Percentiles rank a stretch among this genome's conserved stretches.
Conservation (phyloP, 176 grass and related monocot species). For the Musa schizocarpa region DNA sequence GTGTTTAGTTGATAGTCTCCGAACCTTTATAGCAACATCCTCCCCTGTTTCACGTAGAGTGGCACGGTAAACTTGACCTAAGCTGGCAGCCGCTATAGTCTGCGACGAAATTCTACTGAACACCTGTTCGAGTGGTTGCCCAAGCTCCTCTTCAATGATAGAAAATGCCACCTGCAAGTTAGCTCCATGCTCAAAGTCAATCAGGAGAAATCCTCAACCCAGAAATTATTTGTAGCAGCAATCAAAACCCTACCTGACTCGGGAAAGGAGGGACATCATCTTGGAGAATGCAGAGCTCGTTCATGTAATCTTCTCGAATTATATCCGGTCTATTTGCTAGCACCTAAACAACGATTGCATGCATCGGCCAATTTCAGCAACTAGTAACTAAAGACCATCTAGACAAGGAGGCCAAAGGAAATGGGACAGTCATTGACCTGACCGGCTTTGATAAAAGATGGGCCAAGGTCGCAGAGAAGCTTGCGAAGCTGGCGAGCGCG, state of each 20-base stretch:
- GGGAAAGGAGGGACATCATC: conserved; percentile 91
- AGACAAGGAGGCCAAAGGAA: neutral
- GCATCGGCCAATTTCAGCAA: neutral
- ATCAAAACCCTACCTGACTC: conserved; percentile 51
- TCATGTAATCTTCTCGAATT: conserved; percentile 98
- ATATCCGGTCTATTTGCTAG: conserved; percentile 96
- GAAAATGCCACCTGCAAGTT: conserved; percentile 62
- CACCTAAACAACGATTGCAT: conserved; percentile 38
- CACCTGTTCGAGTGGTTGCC: conserved; percentile 62
- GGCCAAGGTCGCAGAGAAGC: conserved; percentile 86
- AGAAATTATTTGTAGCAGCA: neutral
- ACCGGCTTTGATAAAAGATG: conserved; percentile 98
- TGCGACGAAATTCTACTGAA: conserved; percentile 87
- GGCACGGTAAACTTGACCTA: conserved; percentile 96
- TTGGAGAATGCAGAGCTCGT: conserved; percentile 93
- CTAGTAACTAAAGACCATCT: neutral
- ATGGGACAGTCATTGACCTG: conserved; percentile 44
- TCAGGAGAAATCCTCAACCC: neutral
- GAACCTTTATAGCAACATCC: conserved; percentile 98
- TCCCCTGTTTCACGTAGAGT: conserved; percentile 86
- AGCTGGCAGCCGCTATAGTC: conserved; percentile 97
- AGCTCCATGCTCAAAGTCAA: neutral
- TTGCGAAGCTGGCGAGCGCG: conserved; percentile 90
- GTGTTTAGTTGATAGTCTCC: neutral
- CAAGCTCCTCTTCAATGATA: conserved; percentile 93